Evolutionary conservation across 139 green algal species (phyloP).

Genomic region (Microglena sp.): DNA sequence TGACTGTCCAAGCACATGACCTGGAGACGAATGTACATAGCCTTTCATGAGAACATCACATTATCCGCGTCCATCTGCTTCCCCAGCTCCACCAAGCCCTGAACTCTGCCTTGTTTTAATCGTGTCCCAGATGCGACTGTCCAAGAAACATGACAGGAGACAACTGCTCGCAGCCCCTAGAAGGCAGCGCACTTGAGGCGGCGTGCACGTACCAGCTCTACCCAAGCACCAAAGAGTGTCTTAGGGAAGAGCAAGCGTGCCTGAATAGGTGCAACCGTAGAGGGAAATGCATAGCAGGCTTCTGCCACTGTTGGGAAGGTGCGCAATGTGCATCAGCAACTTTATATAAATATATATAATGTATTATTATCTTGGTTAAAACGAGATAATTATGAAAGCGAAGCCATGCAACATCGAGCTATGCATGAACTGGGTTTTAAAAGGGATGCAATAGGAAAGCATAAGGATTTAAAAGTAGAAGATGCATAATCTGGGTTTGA

Average conservation of each 20-base stretch:
- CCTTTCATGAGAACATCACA: background rate
- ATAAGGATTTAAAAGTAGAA: too few relatives aligned
- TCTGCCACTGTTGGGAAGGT: background rate
- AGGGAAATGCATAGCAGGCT: background rate
- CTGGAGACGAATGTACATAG: background rate
- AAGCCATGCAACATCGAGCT: too few relatives aligned
- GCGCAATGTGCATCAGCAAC: background rate
- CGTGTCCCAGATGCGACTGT: background rate
- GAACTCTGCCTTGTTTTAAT: too few relatives aligned
- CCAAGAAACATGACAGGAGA: background rate
- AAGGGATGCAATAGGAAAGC: too few relatives aligned
- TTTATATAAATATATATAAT: too few relatives aligned
- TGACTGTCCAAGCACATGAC: background rate
- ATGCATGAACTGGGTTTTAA: too few relatives aligned
- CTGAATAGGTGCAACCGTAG: background rate
- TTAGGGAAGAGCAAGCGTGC: background rate
- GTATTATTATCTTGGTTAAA: too few relatives aligned
- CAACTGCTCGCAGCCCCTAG: background rate
- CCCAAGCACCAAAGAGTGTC: background rate
- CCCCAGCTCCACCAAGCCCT: background rate
- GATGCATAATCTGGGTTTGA: too few relatives aligned
- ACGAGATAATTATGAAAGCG: too few relatives aligned
- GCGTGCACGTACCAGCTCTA: background rate
- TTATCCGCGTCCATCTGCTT: background rate
- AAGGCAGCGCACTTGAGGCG: background rate